Base-by-base conservation (phyloP, 441 rosid genomes). In the Biscutella auriculata region DNA sequence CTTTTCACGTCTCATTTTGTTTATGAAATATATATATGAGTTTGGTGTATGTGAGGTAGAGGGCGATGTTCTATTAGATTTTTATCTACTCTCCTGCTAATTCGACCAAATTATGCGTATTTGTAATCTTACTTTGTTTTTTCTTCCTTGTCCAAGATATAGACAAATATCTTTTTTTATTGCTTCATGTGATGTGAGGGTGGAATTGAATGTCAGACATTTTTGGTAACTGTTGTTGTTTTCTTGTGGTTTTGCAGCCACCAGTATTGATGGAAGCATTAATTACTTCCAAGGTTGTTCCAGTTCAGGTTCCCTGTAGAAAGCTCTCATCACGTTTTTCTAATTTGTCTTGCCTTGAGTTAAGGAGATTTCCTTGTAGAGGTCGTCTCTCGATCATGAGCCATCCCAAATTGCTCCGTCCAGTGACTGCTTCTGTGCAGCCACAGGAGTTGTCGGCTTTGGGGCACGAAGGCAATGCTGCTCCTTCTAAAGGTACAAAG, bases 401-500 rank as follows among this genome's bases (percentile, higher is more conserved):
- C 51, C 77, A 60, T 56, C 63, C 70, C 28, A 76, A 35, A 64
- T 70, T 80, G 37, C 64, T 79, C 53, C 66, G 33, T 57, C 66
- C 78, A 11, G 69, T 76, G 63, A 56, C 73, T 65, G 82, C 81
- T 73, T 80, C 96, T 32, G 66, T 73, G 55, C 73, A 80, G 44
- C 77, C 85, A 9, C 41, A 72, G 39, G 74, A 77, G 52, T 53
- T 73, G 41, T 74, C 84, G 2, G 52, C 68, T 30, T 51, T 73
- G 54, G 69, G 66, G 42, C 68, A 51, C 16, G 55, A 76, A 37
- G 70, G 76, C 44, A 88, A 88, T 62, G 49, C 59, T 5, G 34
- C 57, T 43, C 95, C 98, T 13, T 79, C 89, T 30, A 70, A 77
- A 77, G 98, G 98, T 87, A 34, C 13, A 14, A 40, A 26, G 35